Base-by-base conservation (phyloP, 176 grass and related monocot genomes). In the Oryza officinalis region DNA sequence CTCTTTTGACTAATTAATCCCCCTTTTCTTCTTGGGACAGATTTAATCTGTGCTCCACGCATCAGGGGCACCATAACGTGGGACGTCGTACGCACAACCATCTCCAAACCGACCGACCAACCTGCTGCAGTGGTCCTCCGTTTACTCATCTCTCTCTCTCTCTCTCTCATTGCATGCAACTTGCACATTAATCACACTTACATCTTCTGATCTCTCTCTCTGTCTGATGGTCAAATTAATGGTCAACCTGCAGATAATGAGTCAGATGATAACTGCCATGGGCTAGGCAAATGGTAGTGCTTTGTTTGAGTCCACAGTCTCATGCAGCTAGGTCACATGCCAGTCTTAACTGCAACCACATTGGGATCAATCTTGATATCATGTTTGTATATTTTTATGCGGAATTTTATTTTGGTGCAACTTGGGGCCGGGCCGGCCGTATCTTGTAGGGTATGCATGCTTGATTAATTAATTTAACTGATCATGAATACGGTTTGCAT, bases 41-140 rank as follows among this genome's bases (percentile, higher is more conserved):
- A 71, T 41, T 82, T 44, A 45, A 40, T 63, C 22, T 72, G 68
- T 72, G 25, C 49, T 72, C 27, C 27, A 15, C 1, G 27, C 35
- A 70, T 57, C 33, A 61, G 66, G 30, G 40, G 80, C 84, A 86
- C 49, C 43, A n/a, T 28, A 90, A 90, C 88, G 88, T 90, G 88
- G 88, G 84, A 50, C 80, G 84, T 86, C 73, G 59, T 72, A 78
- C 79, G 38, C 65, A 78, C 60, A 38, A 47, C 68, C 67, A 83
- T 80, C 85, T 86, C 84, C 74, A 32, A 61, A 90, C 88, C 84
- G 88, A 87, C 88, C 84, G 88, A 87, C 88, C 84, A 90, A 32
- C 57, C 57, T 15, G 3, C 14, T 23, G 28, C 30, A 45, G 74
- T 79, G 88, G 88, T 73, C 73, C 73, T 77, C 52, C 52, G 52